Evolutionary conservation across 2,329 filamentous ascomycete species (phyloP).

Genomic region (Thielaviopsis populi): DNA sequence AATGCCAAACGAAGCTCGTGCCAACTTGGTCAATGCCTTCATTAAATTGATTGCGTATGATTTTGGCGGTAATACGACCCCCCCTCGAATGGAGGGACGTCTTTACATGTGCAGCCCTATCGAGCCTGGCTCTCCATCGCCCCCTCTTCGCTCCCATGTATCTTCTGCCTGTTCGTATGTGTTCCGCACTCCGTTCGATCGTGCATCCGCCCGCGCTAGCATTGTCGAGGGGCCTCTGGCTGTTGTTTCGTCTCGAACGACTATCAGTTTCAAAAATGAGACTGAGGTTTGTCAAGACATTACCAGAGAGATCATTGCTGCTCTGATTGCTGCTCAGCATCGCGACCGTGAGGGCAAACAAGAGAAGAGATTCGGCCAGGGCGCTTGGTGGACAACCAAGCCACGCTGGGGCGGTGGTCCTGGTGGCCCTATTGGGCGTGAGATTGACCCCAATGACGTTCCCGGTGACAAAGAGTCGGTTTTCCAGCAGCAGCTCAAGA

Average conservation of each 20-base stretch:
- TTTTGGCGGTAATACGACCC: conserved; percentile 46
- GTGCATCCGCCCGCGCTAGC: conserved; percentile 43
- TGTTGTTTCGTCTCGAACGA: conserved; percentile 42
- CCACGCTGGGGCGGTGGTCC: conserved; percentile 48
- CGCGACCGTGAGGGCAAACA: conserved; percentile 41
- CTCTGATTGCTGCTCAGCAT: conserved; percentile 48
- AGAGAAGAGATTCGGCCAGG: conserved; percentile 42
- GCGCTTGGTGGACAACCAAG: conserved; percentile 45
- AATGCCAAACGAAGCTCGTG: conserved; percentile 44
- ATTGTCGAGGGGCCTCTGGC: conserved; percentile 47
- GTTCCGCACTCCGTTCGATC: conserved; percentile 44
- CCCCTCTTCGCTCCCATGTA: conserved; percentile 36
- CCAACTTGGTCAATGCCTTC: conserved; percentile 42
- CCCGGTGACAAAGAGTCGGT: conserved; percentile 33
- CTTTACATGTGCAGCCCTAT: conserved; percentile 36
- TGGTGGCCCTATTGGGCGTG: conserved; percentile 47
- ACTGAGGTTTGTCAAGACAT: conserved; percentile 48
- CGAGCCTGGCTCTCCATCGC: conserved; percentile 19
- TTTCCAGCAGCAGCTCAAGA: conserved; percentile 21
- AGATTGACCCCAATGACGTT: conserved; percentile 36
- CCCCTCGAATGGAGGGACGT: conserved; percentile 43
- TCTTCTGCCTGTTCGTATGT: conserved; percentile 45
- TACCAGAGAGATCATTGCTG: conserved; percentile 44
- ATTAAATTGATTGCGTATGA: conserved; percentile 51
- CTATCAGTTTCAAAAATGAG: conserved; percentile 36